These are phyloP conservation scores for Puya raimondii DNA, from an alignment of 176 grass and related monocot genomes.

Conservation along the genomic window DNA sequence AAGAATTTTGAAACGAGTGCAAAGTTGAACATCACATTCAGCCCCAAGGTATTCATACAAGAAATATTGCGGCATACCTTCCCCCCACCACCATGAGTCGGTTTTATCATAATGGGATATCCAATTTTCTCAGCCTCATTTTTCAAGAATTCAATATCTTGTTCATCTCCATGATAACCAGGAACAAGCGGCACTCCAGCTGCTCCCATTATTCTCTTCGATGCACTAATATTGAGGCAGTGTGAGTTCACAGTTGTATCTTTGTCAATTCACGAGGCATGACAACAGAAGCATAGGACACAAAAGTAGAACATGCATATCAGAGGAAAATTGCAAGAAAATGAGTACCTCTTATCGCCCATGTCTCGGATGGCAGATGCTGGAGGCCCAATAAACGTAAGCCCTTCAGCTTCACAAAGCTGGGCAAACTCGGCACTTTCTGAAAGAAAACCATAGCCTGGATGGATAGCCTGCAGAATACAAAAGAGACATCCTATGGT, in stretches of 20 bases:
- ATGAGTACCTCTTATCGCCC: constrained; percentile 83
- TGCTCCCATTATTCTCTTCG: constrained; percentile 93
- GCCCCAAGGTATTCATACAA: neutral
- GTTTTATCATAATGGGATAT: constrained; percentile 90
- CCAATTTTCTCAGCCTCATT: constrained; percentile 85
- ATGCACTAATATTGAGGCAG: constrained; percentile 46
- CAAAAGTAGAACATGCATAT: neutral
- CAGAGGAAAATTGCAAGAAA: neutral
- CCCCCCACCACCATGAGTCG: constrained; percentile 91
- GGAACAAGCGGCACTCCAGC: constrained; percentile 78
- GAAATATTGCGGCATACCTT: constrained; percentile 40
- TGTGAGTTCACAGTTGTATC: constrained; percentile 12
- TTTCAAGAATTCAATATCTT: constrained; percentile 71
- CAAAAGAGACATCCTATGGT: neutral
- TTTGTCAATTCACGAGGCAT: neutral
- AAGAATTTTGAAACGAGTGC: too few relatives aligned
- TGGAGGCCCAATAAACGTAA: constrained; percentile 80
- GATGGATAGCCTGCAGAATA: constrained; percentile 63
- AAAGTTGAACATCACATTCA: neutral
- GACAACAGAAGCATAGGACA: neutral
- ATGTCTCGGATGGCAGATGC: constrained; percentile 84
- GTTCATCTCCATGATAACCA: constrained; percentile 81
- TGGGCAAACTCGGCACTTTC: constrained; percentile 90
- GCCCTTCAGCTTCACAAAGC: constrained; percentile 66
- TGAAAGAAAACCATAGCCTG: constrained; percentile 93